Percentiles rank a stretch among this genome's conserved stretches.
Conservation (phyloP, 2,329 filamentous ascomycete genomes). For the Curvularia hawaiiensis region DNA sequence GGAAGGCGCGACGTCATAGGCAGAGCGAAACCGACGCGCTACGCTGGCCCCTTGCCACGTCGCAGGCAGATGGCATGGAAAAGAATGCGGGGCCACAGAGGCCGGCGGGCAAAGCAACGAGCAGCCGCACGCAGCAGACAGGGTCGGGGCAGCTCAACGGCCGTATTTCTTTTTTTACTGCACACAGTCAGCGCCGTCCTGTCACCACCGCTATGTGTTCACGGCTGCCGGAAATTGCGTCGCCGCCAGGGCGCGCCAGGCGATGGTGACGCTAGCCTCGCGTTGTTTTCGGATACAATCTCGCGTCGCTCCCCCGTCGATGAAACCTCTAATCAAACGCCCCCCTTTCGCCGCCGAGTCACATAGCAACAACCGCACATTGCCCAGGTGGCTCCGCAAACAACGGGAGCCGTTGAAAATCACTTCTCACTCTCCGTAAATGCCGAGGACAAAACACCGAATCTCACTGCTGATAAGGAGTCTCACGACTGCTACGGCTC, state of each 20-base stretch:
- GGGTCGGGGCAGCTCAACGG: background rate
- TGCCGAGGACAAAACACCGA: slow-evolving; percentile 20
- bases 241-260: slow-evolving; percentile 11
- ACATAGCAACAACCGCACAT: slow-evolving; percentile 34
- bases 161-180: slow-evolving; percentile 8
- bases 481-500: slow-evolving; percentile 18
- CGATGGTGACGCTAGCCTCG: slow-evolving; percentile 30
- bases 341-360: slow-evolving; percentile 21
- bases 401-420: slow-evolving; percentile 13
- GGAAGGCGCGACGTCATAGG: slow-evolving; percentile 17
- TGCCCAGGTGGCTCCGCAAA: slow-evolving; percentile 25
- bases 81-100: slow-evolving; percentile 17
- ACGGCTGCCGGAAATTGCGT: slow-evolving; percentile 14
- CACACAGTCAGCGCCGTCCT: background rate
- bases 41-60: slow-evolving; percentile 7
- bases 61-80: slow-evolving; percentile 7
- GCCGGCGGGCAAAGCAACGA: background rate
- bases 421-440: slow-evolving; percentile 12
- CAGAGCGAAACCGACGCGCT: slow-evolving; percentile 9
- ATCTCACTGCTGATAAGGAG: slow-evolving; percentile 19
- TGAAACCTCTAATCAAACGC: slow-evolving; percentile 37
- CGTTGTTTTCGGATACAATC: slow-evolving; percentile 34
- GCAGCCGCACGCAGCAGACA: background rate
- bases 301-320: slow-evolving; percentile 27
- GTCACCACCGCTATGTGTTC: slow-evolving; percentile 10